These are phyloP conservation scores for Ilyonectria destructans DNA, from an alignment of 2,329 filamentous ascomycete genomes.

Conservation along the genomic window DNA sequence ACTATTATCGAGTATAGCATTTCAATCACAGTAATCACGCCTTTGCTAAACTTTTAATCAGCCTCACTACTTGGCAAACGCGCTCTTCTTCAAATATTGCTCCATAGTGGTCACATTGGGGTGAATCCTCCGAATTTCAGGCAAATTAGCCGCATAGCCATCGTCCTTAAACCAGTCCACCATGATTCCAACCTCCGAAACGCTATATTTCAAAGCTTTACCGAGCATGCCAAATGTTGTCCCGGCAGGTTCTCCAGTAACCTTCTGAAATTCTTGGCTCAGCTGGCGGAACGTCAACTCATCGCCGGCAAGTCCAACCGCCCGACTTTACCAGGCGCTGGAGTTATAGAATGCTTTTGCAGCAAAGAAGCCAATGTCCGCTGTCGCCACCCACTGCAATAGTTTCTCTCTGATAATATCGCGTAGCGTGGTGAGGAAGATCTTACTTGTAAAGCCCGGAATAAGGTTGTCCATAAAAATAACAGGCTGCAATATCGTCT, in stretches of 20 bases:
- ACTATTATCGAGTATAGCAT: too few species aligned
- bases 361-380: background rate
- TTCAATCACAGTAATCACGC: too few species aligned
- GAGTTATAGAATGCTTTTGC: background rate
- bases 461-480: background rate
- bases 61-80: too few species aligned
- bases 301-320: background rate
- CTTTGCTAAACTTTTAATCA: too few species aligned
- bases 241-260: background rate
- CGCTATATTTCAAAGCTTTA: background rate
- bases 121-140: too few species aligned
- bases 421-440: background rate
- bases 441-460: background rate
- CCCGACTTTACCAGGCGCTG: background rate
- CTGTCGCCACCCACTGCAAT: background rate
- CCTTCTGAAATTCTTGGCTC: background rate
- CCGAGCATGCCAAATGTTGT: background rate
- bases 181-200: background rate
- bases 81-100: too few species aligned
- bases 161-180: background rate
- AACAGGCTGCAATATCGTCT: background rate
- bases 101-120: too few species aligned
- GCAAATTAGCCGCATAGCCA: background rate
- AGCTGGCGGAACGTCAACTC: background rate
- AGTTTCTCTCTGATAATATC: background rate